Base-by-base conservation (phyloP, 768 basidiomycete genomes). In the Royoungia palumana region DNA sequence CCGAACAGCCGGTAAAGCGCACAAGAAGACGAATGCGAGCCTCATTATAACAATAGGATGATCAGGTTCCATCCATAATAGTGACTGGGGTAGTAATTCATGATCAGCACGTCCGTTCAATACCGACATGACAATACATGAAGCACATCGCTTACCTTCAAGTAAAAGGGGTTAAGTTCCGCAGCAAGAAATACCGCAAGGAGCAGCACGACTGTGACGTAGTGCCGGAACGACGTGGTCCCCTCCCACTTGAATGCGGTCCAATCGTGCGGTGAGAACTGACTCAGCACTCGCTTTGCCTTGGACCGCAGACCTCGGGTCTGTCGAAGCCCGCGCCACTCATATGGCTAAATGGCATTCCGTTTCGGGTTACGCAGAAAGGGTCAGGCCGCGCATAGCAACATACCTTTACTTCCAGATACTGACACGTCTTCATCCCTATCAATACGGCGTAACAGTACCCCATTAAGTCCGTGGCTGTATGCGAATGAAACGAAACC, bases 371-470 rank as follows among this genome's bases (percentile, higher is more conserved):
- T 16, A 49, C 39, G 5, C 17, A 20, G 17, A 12, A 7, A 37
- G 32, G 27, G 3, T 11, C 30, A 11, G 12, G n/a, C 27, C 16
- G 20, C 30, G 19, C 36, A 47, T 35, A 43, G 38, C 37, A 47
- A 48, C 51, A 50, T 56, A 87, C 88, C 76, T 91, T 92, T 49
- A 93, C 90, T 75, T 91, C 87, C 53, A 92, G 77, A 60, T 87
- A 90, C 61, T 89, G 83, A 61, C 90, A 93, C 7, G 81, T 80
- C 71, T 89, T 89, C 86, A 92, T 91, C 32, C 88, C 87, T 89
- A 54, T 40, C 37, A 39, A 50, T 49, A 47, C 40, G 44, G 47
- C 16, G 5, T 6, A 25, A 34, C 20, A 35, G 14, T 24, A 30
- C 56, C 49, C 49, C 41, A 52, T 59, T 32, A 60, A 46, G 41